Evolutionary conservation across 768 basidiomycete genomes (phyloP).

Genomic region (Russula sp.): DNA sequence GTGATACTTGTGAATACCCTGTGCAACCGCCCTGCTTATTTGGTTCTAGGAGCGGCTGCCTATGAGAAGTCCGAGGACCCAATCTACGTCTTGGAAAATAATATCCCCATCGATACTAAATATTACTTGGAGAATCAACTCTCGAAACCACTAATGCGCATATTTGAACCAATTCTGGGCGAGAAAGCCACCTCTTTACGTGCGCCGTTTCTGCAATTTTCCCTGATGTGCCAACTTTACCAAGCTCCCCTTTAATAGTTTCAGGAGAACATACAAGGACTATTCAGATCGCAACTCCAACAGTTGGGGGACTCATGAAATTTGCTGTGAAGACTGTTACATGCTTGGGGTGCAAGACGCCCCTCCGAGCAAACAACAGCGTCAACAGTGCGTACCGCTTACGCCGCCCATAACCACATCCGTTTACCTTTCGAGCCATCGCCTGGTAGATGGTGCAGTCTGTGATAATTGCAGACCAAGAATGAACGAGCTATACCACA

Average conservation of each 20-base stretch:
- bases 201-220: constrained; percentile 35
- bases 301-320: constrained; percentile 96
- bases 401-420: neutral
- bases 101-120: constrained; percentile 94
- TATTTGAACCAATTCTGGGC: constrained; percentile 96
- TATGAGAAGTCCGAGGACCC: constrained; percentile 99
- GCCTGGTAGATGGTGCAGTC: constrained; percentile 71
- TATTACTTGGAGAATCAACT: constrained; percentile 99
- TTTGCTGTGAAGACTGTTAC: constrained; percentile 95
- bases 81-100: constrained; percentile 94
- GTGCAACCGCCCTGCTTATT: neutral
- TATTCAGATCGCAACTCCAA: constrained; percentile 95
- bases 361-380: constrained; percentile 72
- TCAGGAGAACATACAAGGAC: constrained; percentile 94
- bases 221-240: neutral
- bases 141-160: constrained; percentile 92
- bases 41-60: constrained; percentile 76
- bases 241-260: constrained; percentile 43
- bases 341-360: constrained; percentile 93
- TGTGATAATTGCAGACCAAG: constrained; percentile 89
- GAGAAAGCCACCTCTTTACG: constrained; percentile 82
- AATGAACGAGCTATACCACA: constrained; percentile 88
- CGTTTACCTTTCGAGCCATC: neutral
- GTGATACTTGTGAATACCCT: constrained; percentile 31
- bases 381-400: constrained; percentile 46